Evolutionary conservation across 2,329 filamentous ascomycete genomes (phyloP).

Genomic region (Blastomyces silverae): DNA sequence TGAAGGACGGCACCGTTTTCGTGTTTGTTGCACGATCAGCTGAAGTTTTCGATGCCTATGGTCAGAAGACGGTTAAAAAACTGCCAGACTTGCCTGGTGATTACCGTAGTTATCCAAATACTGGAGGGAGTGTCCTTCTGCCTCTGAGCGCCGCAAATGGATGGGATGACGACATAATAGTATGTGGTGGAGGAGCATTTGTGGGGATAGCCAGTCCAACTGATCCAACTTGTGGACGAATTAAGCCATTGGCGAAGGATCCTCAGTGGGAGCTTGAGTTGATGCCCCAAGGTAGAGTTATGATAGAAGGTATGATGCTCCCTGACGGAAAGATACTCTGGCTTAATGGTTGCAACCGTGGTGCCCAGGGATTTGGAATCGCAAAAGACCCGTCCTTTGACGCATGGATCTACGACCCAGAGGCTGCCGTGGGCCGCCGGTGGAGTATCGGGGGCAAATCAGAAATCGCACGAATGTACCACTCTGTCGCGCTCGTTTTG

Average conservation of each 20-base stretch:
- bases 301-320: constrained; percentile 55
- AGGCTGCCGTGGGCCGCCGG: constrained; percentile 45
- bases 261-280: constrained; percentile 52
- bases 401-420: constrained; percentile 53
- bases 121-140: constrained; percentile 53
- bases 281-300: constrained; percentile 53
- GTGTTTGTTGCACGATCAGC: constrained; percentile 52
- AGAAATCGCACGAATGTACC: constrained; percentile 50
- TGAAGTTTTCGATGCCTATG: constrained; percentile 49
- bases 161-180: constrained; percentile 50
- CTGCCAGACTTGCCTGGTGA: constrained; percentile 50
- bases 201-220: constrained; percentile 54
- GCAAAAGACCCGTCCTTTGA: constrained; percentile 49
- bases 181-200: constrained; percentile 55
- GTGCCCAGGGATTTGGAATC: constrained; percentile 55
- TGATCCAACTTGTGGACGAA: constrained; percentile 53
- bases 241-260: constrained; percentile 45
- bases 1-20: constrained; percentile 52
- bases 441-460: constrained; percentile 43
- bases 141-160: constrained; percentile 48
- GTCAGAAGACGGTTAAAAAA: constrained; percentile 41
- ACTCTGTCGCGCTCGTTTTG: constrained; percentile 54
- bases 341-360: constrained; percentile 53
- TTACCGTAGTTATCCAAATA: constrained; percentile 56
- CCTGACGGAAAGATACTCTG: constrained; percentile 55